A percentile compares a stretch with the other conserved stretches of the same genome.
phyloP scores from a whole-genome alignment of 140 eudicot species.

The Flaveria floridana region DNA sequence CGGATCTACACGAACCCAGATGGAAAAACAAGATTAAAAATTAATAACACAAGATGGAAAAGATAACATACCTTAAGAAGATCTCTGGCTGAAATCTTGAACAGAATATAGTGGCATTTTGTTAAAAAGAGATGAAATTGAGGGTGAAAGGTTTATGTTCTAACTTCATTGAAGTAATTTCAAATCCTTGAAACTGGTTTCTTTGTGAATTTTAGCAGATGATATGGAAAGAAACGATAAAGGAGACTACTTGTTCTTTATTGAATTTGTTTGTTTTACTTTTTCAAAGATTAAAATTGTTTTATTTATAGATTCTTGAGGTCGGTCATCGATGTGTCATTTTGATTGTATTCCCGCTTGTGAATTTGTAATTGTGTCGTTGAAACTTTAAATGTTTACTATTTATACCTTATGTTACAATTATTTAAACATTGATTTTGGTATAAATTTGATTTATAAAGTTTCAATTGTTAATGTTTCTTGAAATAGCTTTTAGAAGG shows the following conservation, averaged over 20 bases:
- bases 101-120: background rate
- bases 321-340: background rate
- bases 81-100: conserved; percentile 26
- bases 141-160: conserved; percentile 13
- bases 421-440: background rate
- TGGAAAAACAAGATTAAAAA: background rate
- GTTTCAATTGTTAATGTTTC: background rate
- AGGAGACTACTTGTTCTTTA: conserved; percentile 23
- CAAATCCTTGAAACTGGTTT: conserved; percentile 26
- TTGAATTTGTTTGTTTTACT: conserved; percentile 34
- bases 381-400: background rate
- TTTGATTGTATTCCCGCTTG: conserved; percentile 20
- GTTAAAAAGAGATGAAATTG: background rate
- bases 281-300: conserved; percentile 12
- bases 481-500: background rate
- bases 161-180: background rate
- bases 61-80: conserved; percentile 41
- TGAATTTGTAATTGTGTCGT: background rate
- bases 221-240: conserved; percentile 15
- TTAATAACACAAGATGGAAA: conserved; percentile 6
- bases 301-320: conserved; percentile 7
- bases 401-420: background rate
- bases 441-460: background rate
- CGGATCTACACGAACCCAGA: conserved; percentile 32
- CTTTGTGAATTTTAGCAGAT: background rate